Conservation (phyloP, 345 rosid genomes). For the Ceriops tagal region DNA sequence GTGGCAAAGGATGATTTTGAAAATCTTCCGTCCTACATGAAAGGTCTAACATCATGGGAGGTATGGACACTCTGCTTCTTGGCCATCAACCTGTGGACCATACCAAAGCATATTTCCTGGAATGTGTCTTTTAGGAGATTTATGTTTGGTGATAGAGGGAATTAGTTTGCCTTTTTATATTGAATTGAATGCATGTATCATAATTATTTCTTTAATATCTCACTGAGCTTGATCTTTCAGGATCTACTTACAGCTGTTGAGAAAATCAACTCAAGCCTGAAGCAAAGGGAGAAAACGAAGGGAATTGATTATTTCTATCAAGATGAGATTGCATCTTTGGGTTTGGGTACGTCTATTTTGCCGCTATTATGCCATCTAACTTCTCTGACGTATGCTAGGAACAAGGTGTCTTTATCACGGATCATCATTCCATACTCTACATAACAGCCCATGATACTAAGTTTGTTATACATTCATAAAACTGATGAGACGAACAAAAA, state of each 20-base stretch:
- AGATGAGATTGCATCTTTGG: conserved; percentile 65
- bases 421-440: background rate
- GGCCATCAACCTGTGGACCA: background rate
- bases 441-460: no score
- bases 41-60: conserved; percentile 82
- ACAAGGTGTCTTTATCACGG: background rate
- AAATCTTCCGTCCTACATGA: conserved; percentile 68
- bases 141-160: no score
- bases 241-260: conserved; percentile 65
- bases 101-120: background rate
- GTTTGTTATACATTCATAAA: no score
- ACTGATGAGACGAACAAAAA: no score
- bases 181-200: background rate
- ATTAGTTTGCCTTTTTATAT: background rate
- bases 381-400: no score
- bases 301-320: conserved; percentile 46
- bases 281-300: conserved; percentile 37
- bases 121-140: background rate
- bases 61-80: conserved; percentile 30
- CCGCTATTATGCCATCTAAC: background rate
- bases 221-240: conserved; percentile 31
- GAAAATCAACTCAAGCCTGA: conserved; percentile 58
- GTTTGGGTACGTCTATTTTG: conserved; percentile 41
- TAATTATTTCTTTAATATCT: background rate
- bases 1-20: conserved; percentile 55